Evolutionary conservation across 2,329 filamentous ascomycete species (phyloP), one percentile per base, ranked within the genome.

Genomic region (Venturia effusa): DNA sequence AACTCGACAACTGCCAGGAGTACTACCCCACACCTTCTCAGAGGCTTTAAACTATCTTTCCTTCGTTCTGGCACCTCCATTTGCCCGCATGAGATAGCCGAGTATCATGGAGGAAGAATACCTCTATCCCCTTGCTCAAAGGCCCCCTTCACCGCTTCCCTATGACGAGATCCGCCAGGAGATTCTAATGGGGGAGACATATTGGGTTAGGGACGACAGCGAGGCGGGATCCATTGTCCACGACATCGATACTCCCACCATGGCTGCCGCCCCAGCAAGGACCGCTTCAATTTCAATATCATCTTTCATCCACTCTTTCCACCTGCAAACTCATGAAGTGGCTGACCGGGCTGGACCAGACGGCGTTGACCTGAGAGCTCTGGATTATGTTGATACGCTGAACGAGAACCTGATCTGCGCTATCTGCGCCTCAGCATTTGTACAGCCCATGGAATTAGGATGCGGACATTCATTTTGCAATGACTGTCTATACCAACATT

Each of bases 401-500:
- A 82, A 81, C 70, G 83, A 87, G 66, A 85, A 87, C 69, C 77
- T 87, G 61, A 81, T 84, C 75, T 87, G 84, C 70, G 79, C 84
- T 19, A 87, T 87, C 67, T 87, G 84, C 72, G 83, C 84, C 69
- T 83, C 81, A 66, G 82, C 84, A 8, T 85, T 86, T 68, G 79
- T 86, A 63, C 75, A 80, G 62, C 84, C 84, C 1, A 78, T 85
- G 55, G 72, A 82, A 68, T 74, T 84, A 59, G 77, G 81, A 67
- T 87, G 84, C 73, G 83, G 86, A 67, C 84, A 87, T 74, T 81
- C 83, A 67, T 87, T 87, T 74, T 87, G 84, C 73, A 75, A 78
- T 63, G 78, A 81, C 30, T 87, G 84, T 69, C 76, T 87, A 65
- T 78, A 64, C 30, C 41, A 60, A 15, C 51, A 59, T 37, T n/a